Percentiles rank a stretch among this genome's conserved stretches.
phyloP scores from a whole-genome alignment of 306 rosid species.

The Rubus idaeus region DNA sequence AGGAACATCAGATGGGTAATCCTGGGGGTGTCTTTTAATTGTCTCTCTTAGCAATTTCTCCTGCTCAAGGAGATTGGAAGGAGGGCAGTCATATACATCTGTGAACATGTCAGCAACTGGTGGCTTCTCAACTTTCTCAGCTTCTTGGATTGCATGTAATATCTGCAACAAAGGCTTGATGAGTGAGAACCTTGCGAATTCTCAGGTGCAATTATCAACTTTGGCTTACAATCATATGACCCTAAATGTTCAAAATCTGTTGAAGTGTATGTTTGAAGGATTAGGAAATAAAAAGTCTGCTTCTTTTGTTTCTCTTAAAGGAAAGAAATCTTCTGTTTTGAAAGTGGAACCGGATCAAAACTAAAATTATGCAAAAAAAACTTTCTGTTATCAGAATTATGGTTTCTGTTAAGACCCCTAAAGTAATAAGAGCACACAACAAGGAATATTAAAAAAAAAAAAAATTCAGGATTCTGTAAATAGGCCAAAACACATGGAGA shows the following conservation, averaged over 20 bases:
- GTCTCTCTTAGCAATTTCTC: slow-evolving; percentile 64
- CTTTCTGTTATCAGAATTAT: neutral
- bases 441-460: neutral
- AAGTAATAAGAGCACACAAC: neutral
- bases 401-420: neutral
- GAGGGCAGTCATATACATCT: slow-evolving; percentile 75
- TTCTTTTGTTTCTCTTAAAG: neutral
- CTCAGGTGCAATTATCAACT: neutral
- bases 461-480: neutral
- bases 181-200: slow-evolving; percentile 13
- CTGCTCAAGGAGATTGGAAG: slow-evolving; percentile 77
- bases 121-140: slow-evolving; percentile 78
- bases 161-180: slow-evolving; percentile 46
- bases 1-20: slow-evolving; percentile 63
- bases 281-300: neutral
- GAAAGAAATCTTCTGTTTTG: neutral
- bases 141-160: slow-evolving; percentile 77
- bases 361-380: neutral
- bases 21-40: slow-evolving; percentile 50
- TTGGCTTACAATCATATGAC: neutral
- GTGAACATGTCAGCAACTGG: slow-evolving; percentile 63
- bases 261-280: neutral
- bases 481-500: neutral
- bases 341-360: neutral
- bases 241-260: neutral